These are phyloP conservation scores for Annulohypoxylon bovei DNA, from an alignment of 495 filamentous ascomycete species.

Conservation along the genomic window DNA sequence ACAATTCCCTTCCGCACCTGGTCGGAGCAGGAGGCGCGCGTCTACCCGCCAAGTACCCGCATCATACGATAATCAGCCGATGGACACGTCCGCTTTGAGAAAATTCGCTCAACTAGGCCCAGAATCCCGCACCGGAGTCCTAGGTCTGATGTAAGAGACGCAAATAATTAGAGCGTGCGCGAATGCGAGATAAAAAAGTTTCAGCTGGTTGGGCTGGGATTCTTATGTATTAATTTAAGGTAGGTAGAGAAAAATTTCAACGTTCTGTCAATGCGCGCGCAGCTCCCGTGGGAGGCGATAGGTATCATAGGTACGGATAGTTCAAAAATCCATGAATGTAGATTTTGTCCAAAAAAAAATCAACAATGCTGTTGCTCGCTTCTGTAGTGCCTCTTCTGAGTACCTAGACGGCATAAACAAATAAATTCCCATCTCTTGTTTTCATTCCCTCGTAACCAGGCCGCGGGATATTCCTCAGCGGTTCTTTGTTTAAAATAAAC, in stretches of 20 bases:
- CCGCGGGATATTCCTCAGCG: constrained; percentile 10
- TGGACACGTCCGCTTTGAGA: neutral
- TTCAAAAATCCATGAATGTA: constrained; percentile 2
- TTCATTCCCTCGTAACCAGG: constrained; percentile 8
- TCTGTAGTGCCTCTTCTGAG: constrained; percentile 13
- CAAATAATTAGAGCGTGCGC: neutral
- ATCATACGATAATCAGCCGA: constrained; percentile 37
- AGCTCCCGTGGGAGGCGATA: constrained; percentile 26
- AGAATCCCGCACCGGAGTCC: constrained; percentile 12
- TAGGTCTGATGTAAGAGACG: constrained; percentile 33
- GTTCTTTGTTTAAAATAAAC: constrained; percentile 15
- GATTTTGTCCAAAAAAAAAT: neutral
- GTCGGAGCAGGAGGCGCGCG: constrained; percentile 16
- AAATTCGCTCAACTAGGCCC: constrained; percentile 14
- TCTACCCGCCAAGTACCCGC: constrained; percentile 17
- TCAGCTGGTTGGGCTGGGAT: constrained; percentile 4
- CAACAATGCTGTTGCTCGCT: constrained; percentile 16
- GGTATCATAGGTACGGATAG: constrained; percentile 26
- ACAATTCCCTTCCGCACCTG: constrained; percentile 1
- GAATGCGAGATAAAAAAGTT: constrained; percentile 2
- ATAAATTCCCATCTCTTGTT: constrained; percentile 10
- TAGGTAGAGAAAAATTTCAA: neutral
- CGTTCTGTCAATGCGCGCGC: constrained; percentile 18
- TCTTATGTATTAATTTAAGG: constrained; percentile 27
- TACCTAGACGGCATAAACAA: constrained; percentile 15